These are phyloP conservation scores for Nigrograna mackinnonii DNA, from an alignment of 2,329 filamentous ascomycete species.

Conservation along the genomic window DNA sequence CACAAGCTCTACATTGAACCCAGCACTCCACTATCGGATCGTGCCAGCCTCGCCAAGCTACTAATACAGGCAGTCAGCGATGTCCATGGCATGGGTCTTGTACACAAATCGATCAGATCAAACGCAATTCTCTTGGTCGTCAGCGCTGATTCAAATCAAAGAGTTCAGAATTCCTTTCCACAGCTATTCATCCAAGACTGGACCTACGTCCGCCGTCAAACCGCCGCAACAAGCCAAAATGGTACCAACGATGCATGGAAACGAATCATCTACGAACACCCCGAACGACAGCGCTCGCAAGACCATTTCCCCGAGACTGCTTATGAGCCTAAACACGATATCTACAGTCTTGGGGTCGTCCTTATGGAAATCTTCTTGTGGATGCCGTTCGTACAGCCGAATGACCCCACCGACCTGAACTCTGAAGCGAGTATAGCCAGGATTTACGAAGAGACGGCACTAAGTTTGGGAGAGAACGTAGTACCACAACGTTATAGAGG, in stretches of 20 bases:
- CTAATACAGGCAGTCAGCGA: neutral
- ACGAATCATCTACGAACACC: slow-evolving; percentile 49
- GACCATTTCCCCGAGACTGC: slow-evolving; percentile 42
- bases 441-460: neutral
- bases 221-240: neutral
- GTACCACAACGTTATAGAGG: neutral
- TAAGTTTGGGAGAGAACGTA: neutral
- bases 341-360: slow-evolving; percentile 59
- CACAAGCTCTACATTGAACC: neutral
- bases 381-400: slow-evolving; percentile 14
- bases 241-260: neutral
- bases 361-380: slow-evolving; percentile 58
- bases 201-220: neutral
- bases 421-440: neutral
- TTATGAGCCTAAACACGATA: slow-evolving; percentile 55
- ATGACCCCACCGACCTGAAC: neutral
- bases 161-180: neutral
- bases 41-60: neutral
- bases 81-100: neutral
- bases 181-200: neutral
- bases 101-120: neutral
- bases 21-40: neutral
- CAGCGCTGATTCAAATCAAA: neutral
- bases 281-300: slow-evolving; percentile 47
- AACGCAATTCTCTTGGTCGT: neutral